Percentiles rank a stretch among this genome's conserved stretches.
These are phyloP conservation scores for Tulasnella calospora DNA, from an alignment of 768 basidiomycete genomes.

Conservation along the genomic window DNA sequence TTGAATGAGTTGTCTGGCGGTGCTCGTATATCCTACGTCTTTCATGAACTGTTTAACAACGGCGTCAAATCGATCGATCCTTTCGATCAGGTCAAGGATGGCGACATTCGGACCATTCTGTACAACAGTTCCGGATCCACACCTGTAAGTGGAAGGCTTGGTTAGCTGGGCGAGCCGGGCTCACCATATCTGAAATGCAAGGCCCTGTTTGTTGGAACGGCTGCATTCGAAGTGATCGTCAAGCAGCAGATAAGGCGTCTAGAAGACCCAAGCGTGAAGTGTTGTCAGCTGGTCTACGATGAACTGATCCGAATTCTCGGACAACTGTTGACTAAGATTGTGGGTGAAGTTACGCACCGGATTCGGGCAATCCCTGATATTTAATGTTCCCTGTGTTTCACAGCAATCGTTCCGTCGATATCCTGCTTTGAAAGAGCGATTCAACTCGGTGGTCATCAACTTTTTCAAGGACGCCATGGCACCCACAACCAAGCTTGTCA, in stretches of 20 bases:
- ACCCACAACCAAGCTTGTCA: conserved; percentile 91
- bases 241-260: conserved; percentile 98
- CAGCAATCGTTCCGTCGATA: conserved; percentile 95
- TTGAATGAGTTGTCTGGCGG: conserved; percentile 97
- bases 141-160: neutral
- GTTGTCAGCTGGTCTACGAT: conserved; percentile 93
- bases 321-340: conserved; percentile 85
- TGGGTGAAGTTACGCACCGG: conserved; percentile 41
- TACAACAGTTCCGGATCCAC: conserved; percentile 78
- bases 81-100: conserved; percentile 98
- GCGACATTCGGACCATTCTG: conserved; percentile 89
- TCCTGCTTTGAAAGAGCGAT: conserved; percentile 92
- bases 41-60: conserved; percentile 96
- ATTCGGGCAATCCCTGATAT: neutral
- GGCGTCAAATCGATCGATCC: conserved; percentile 95
- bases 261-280: conserved; percentile 90
- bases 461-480: conserved; percentile 94
- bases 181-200: neutral
- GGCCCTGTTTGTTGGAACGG: conserved; percentile 91
- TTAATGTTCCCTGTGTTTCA: conserved; percentile 22
- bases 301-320: conserved; percentile 94
- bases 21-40: conserved; percentile 97
- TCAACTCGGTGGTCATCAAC: conserved; percentile 92
- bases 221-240: conserved; percentile 97
- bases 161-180: neutral